A percentile compares a stretch with the other conserved stretches of the same genome.
Conservation (phyloP, 805 yeast species). For the Candida chilensis region DNA sequence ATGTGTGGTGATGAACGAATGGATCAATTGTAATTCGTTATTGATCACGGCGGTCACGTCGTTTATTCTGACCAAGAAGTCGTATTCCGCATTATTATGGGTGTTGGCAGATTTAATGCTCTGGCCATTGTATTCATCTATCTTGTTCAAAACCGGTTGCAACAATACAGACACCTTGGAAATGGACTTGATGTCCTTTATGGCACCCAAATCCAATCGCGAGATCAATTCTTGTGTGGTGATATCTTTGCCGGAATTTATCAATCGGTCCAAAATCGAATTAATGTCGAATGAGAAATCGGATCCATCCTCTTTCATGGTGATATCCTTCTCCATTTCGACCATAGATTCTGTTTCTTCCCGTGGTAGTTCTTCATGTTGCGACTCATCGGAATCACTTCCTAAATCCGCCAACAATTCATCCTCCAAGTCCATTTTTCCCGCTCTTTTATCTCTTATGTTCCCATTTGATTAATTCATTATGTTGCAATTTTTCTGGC, state of each 20-base stretch:
- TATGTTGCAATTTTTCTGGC: too few species aligned
- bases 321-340: constrained; percentile 1
- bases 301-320: constrained; percentile 1
- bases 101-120: constrained; percentile 11
- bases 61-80: constrained; percentile 46
- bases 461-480: too few species aligned
- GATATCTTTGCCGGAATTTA: neutral
- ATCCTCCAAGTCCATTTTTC: constrained; percentile 27
- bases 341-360: constrained; percentile 4
- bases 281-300: neutral
- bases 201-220: constrained; percentile 7
- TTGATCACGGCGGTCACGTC: constrained; percentile 43
- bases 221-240: constrained; percentile 1
- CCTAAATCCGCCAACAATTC: constrained; percentile 32
- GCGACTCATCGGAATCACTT: constrained; percentile 14
- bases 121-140: constrained; percentile 16
- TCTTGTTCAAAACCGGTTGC: constrained; percentile 10
- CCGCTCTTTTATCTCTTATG: too few species aligned
- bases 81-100: constrained; percentile 30
- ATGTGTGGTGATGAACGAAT: constrained; percentile 36
- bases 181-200: constrained; percentile 13
- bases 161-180: constrained; percentile 12
- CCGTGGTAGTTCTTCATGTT: constrained; percentile 1
- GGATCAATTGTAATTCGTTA: constrained; percentile 41
- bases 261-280: neutral